Percentiles rank a stretch among this genome's conserved stretches.
These are phyloP conservation scores for Blastobotrys apis DNA, from an alignment of 1,139 yeast species.

Conservation along the genomic window DNA sequence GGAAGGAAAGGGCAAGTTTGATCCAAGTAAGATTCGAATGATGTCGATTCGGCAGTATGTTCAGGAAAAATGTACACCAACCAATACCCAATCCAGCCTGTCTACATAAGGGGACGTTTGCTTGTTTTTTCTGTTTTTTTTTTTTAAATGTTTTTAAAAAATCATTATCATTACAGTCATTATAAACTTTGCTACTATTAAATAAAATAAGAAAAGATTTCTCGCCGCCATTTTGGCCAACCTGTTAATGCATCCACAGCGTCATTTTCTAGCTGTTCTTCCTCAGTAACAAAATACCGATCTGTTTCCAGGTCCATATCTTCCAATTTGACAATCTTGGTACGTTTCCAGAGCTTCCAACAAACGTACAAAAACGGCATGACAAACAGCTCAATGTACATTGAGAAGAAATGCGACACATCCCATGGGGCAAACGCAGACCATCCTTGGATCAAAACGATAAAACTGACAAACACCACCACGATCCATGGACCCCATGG, in stretches of 20 bases:
- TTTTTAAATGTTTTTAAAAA: too few relatives aligned
- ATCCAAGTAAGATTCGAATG: constrained; percentile 11
- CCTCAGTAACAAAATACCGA: constrained; percentile 48
- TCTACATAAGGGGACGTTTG: neutral
- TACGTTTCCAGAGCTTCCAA: constrained; percentile 47
- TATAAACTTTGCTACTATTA: constrained; percentile 14
- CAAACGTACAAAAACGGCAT: constrained; percentile 49
- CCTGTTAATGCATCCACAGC: constrained; percentile 42
- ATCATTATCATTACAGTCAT: neutral
- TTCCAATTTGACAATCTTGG: constrained; percentile 44
- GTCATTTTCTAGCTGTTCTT: constrained; percentile 44
- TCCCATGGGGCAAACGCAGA: constrained; percentile 55
- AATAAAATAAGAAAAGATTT: constrained; percentile 34
- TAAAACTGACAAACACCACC: constrained; percentile 44
- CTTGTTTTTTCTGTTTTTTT: too few relatives aligned
- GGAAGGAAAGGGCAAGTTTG: constrained; percentile 9
- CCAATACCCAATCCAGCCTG: neutral
- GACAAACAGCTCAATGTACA: constrained; percentile 43
- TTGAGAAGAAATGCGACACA: constrained; percentile 48
- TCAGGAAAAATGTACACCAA: neutral
- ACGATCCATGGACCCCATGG: constrained; percentile 62
- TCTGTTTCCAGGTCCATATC: constrained; percentile 66
- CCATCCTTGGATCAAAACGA: constrained; percentile 63
- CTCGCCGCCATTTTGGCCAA: constrained; percentile 33
- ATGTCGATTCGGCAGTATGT: constrained; percentile 11